These are phyloP conservation scores for Phyllosticta paracitricarpa DNA, from an alignment of 2,329 filamentous ascomycete species.

Conservation along the genomic window DNA sequence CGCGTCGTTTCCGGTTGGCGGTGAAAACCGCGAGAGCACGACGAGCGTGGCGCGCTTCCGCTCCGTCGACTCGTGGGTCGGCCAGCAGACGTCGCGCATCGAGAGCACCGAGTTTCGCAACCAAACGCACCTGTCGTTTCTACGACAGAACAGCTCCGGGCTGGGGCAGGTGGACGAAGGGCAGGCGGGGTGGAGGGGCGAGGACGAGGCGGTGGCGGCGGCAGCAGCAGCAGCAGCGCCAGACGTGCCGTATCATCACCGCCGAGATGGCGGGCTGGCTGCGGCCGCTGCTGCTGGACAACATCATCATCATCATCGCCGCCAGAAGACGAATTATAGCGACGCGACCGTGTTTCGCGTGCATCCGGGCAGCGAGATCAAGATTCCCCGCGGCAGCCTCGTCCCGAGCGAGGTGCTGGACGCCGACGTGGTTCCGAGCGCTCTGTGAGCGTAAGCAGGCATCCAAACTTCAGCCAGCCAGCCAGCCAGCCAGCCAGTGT, in stretches of 20 bases:
- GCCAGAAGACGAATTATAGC: slow-evolving; percentile 1
- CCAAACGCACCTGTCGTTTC: slow-evolving; percentile 13
- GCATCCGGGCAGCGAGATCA: slow-evolving; percentile 30
- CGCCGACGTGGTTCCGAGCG: slow-evolving; percentile 13
- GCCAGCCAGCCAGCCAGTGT: too few relatives aligned
- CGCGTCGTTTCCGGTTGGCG: background rate
- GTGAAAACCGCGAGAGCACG: background rate
- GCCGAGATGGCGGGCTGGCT: background rate
- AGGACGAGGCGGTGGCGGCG: background rate
- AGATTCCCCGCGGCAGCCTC: slow-evolving; percentile 27
- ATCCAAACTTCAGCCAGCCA: too few relatives aligned
- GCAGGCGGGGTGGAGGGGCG: background rate
- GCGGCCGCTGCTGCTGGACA: background rate
- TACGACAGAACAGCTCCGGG: background rate
- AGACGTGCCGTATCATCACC: background rate
- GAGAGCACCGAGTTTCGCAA: slow-evolving; percentile 27
- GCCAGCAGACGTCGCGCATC: slow-evolving; percentile 28
- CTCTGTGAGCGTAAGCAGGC: slow-evolving; percentile 12
- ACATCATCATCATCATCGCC: background rate
- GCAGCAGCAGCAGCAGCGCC: too few relatives aligned
- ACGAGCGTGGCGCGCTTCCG: slow-evolving; percentile 30
- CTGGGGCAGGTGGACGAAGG: slow-evolving; percentile 4
- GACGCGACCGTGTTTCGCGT: slow-evolving; percentile 30
- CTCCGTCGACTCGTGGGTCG: slow-evolving; percentile 32
- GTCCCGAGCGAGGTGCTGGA: slow-evolving; percentile 31